A percentile compares a stretch with the other conserved stretches of the same genome.
Conservation (phyloP, 768 basidiomycete genomes). For the Epithele typhae region DNA sequence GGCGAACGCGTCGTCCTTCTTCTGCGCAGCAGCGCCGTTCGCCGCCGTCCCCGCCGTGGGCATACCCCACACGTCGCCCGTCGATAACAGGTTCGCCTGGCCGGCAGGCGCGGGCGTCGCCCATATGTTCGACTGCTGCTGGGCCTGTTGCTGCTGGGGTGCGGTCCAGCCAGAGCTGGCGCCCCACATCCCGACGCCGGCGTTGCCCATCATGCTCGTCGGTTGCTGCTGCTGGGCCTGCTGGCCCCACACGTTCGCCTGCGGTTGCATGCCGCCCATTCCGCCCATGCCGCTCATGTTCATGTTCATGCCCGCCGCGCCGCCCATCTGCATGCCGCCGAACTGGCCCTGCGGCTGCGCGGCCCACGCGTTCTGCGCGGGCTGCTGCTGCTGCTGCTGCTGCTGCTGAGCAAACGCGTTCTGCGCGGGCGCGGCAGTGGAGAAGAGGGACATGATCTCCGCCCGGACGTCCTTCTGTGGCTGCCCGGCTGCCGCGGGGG, state of each 20-base stretch:
- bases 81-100: conserved; percentile 24
- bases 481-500: conserved; percentile 16
- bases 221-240: conserved; percentile 29
- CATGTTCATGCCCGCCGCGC: background rate
- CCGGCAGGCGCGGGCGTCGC: conserved; percentile 10
- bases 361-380: conserved; percentile 5
- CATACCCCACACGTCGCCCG: conserved; percentile 60
- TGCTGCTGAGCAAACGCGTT: conserved; percentile 3
- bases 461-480: conserved; percentile 74
- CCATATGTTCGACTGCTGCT: conserved; percentile 29
- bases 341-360: conserved; percentile 23
- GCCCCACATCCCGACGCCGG: conserved; percentile 62
- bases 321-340: conserved; percentile 1
- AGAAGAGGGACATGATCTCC: conserved; percentile 83
- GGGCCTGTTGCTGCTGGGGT: conserved; percentile 28
- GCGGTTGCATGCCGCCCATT: conserved; percentile 3
- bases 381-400: background rate
- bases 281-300: background rate
- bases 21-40: conserved; percentile 32
- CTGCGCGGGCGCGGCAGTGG: conserved; percentile 35
- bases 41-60: conserved; percentile 19
- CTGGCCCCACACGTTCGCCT: conserved; percentile 24
- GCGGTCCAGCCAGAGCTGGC: conserved; percentile 60
- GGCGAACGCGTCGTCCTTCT: conserved; percentile 78
- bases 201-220: conserved; percentile 49